Evolutionary conservation across 2,329 filamentous ascomycete species (phyloP).

Genomic region (Hypoxylon sp.): DNA sequence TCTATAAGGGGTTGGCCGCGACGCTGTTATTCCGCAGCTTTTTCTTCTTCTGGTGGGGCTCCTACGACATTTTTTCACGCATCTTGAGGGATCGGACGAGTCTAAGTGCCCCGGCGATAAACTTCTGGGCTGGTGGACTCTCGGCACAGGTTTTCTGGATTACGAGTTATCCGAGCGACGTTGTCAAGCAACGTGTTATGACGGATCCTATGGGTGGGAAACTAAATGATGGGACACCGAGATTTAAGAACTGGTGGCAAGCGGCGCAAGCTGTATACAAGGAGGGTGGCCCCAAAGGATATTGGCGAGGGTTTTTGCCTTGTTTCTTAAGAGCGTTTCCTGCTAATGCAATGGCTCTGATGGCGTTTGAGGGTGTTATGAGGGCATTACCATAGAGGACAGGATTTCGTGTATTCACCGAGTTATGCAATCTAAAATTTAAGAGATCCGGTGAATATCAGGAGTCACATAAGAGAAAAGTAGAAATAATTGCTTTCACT

Average conservation of each 20-base stretch:
- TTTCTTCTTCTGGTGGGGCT: slow-evolving; percentile 99
- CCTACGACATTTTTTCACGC: slow-evolving; percentile 87
- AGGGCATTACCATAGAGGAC: slow-evolving; percentile 65
- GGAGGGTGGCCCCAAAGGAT: slow-evolving; percentile 83
- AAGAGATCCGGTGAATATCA: slow-evolving; percentile 3
- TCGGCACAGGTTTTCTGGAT: slow-evolving; percentile 97
- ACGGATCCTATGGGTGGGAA: slow-evolving; percentile 86
- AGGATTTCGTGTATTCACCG: slow-evolving; percentile 7
- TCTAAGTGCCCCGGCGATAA: slow-evolving; percentile 83
- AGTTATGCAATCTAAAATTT: background rate
- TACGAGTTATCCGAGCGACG: slow-evolving; percentile 90
- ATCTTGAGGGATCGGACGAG: slow-evolving; percentile 75
- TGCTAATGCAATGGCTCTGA: slow-evolving; percentile 92
- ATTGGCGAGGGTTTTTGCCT: slow-evolving; percentile 93
- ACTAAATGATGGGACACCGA: slow-evolving; percentile 75
- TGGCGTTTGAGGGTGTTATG: slow-evolving; percentile 95
- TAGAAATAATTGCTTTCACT: slow-evolving; percentile 24
- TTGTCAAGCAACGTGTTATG: slow-evolving; percentile 98
- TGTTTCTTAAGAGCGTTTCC: slow-evolving; percentile 96
- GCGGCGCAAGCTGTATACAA: slow-evolving; percentile 83
- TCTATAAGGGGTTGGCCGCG: slow-evolving; percentile 88
- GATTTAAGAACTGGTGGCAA: slow-evolving; percentile 82
- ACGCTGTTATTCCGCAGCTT: slow-evolving; percentile 91
- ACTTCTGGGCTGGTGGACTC: slow-evolving; percentile 97
- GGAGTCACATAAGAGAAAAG: slow-evolving; percentile 7